phyloP scores from a whole-genome alignment of 345 rosid genomes.

The Pugionium dolabratum region DNA sequence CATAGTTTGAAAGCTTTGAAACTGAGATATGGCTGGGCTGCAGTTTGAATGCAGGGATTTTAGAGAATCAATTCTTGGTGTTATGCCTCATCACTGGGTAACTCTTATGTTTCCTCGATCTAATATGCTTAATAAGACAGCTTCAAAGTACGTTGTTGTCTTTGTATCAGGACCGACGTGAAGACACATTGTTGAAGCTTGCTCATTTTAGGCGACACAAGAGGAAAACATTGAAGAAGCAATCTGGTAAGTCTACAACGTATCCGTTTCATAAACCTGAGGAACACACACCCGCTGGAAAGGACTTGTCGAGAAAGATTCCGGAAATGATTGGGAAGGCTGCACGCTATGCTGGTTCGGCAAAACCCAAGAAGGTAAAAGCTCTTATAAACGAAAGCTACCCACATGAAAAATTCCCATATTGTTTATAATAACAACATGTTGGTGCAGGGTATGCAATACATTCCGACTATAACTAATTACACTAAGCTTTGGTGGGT shows the following conservation, averaged over 20 bases:
- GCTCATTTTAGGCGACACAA: constrained; percentile 88
- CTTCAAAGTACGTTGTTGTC: constrained; percentile 32
- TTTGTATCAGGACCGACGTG: constrained; percentile 87
- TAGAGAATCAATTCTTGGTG: constrained; percentile 91
- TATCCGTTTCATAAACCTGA: constrained; percentile 94
- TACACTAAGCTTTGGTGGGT: constrained; percentile 98
- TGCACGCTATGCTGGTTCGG: constrained; percentile 76
- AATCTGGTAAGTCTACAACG: constrained; percentile 62
- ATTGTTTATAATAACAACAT: constrained; percentile 18
- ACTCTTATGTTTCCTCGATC: constrained; percentile 32
- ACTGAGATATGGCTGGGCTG: constrained; percentile 46
- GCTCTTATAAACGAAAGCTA: constrained; percentile 4
- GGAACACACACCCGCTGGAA: constrained; percentile 88
- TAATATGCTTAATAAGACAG: constrained; percentile 12
- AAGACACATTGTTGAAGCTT: constrained; percentile 81
- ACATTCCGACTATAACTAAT: constrained; percentile 91
- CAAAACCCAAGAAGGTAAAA: constrained; percentile 84
- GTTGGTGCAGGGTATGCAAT: constrained; percentile 60
- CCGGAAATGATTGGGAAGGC: constrained; percentile 88
- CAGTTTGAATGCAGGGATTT: constrained; percentile 97
- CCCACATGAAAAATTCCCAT: neutral
- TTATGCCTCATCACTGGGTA: constrained; percentile 98
- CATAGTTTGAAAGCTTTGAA: constrained; percentile 23
- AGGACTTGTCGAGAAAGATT: constrained; percentile 80
- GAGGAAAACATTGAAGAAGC: constrained; percentile 75